Percentiles rank a stretch among this genome's conserved stretches.
Conservation (phyloP, 2,329 filamentous ascomycete species). For the Biscogniauxia sp. region DNA sequence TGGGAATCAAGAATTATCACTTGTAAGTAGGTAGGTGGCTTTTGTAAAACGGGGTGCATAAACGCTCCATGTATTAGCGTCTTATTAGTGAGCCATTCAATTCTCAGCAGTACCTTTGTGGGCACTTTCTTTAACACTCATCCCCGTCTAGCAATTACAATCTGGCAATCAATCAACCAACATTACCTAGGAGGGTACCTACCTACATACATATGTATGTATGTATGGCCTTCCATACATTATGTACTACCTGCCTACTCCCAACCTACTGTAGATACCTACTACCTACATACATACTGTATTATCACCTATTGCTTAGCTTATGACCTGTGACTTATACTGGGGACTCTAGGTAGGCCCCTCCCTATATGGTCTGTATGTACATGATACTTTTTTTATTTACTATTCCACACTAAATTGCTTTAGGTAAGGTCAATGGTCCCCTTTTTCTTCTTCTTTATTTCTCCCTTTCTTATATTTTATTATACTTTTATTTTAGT, state of each 20-base stretch:
- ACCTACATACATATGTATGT: too few species aligned
- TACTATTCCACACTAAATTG: not conserved
- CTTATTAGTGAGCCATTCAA: not conserved
- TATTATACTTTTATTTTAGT: too few species aligned
- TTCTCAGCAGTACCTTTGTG: not conserved
- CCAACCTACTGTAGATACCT: too few species aligned
- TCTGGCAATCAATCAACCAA: too few species aligned
- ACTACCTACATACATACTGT: too few species aligned
- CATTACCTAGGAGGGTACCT: too few species aligned
- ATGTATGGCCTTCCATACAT: too few species aligned
- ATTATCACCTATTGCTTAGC: too few species aligned
- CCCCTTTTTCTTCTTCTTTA: not conserved
- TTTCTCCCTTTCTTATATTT: too few species aligned
- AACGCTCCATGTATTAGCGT: not conserved
- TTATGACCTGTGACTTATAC: too few species aligned
- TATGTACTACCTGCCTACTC: too few species aligned
- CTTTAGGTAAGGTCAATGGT: not conserved
- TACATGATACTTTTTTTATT: not conserved
- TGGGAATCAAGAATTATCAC: not conserved
- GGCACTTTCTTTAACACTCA: not conserved
- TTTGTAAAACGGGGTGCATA: not conserved
- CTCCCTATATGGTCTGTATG: not conserved
- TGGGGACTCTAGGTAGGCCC: too few species aligned
- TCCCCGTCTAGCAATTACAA: not conserved
- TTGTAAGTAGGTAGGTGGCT: not conserved